Conservation (phyloP, 73 alveolate genomes). For the Paramecium sonneborni region DNA sequence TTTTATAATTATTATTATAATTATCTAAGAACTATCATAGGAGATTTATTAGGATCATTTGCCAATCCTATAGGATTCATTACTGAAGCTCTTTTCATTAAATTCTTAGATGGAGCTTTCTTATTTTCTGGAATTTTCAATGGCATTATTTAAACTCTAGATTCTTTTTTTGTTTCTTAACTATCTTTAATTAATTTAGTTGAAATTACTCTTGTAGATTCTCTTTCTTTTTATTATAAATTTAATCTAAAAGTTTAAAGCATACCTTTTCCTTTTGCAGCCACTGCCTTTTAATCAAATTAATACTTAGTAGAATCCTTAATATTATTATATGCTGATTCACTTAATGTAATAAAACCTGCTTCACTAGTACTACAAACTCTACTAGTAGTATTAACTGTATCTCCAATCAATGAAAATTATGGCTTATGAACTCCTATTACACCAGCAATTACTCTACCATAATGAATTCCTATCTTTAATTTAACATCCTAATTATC, state of each 20-base stretch:
- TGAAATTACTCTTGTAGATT: background rate
- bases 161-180: background rate
- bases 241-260: background rate
- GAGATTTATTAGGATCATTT: background rate
- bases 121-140: background rate
- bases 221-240: background rate
- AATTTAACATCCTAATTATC: constrained; percentile 66
- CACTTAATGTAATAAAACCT: constrained; percentile 54
- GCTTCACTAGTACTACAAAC: constrained; percentile 86
- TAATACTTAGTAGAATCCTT: background rate
- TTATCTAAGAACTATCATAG: background rate
- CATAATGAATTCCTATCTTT: constrained; percentile 97
- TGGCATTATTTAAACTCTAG: background rate
- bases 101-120: background rate
- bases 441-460: constrained; percentile 98
- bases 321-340: constrained; percentile 21
- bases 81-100: background rate
- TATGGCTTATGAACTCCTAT: constrained; percentile 99
- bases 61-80: constrained; percentile 4
- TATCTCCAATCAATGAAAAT: constrained; percentile 98
- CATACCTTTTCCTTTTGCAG: constrained; percentile 66
- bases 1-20: background rate
- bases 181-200: background rate
- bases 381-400: constrained; percentile 98
- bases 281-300: constrained; percentile 14